phyloP scores from a whole-genome alignment of 2,329 filamentous ascomycete genomes.

The Xylaria sp. region DNA sequence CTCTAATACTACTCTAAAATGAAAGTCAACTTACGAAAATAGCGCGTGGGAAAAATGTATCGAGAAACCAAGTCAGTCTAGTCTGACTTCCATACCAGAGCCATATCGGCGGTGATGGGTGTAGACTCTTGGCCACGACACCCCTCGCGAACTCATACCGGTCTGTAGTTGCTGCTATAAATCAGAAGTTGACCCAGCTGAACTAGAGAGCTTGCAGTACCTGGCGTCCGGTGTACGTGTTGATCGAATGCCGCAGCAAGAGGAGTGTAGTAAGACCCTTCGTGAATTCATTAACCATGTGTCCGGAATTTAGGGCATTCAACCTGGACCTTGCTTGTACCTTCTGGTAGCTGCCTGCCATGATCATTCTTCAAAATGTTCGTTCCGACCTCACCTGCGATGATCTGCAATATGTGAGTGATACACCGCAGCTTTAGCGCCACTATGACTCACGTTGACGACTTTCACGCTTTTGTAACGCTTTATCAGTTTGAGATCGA shows the following conservation, averaged over 20 bases:
- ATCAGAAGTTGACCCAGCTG: background rate
- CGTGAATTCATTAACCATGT: too few species aligned
- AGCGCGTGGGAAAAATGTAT: too few species aligned
- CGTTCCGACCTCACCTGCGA: conserved; percentile 46
- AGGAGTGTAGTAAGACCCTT: conserved; percentile 38
- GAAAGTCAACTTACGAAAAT: too few species aligned
- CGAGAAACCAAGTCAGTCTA: conserved; percentile 12
- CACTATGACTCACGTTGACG: conserved; percentile 30
- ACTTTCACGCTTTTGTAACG: conserved; percentile 37
- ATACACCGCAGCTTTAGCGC: background rate
- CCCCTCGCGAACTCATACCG: conserved; percentile 39
- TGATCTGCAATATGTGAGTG: conserved; percentile 34
- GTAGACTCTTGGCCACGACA: conserved; percentile 40
- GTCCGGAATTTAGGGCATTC: background rate
- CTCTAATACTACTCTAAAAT: too few species aligned
- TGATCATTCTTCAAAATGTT: conserved; percentile 46
- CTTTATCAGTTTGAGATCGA: background rate
- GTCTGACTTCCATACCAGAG: conserved; percentile 42
- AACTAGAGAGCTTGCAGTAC: conserved; percentile 23
- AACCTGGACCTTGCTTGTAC: background rate
- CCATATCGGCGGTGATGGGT: conserved; percentile 38
- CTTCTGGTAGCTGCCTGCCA: conserved; percentile 40
- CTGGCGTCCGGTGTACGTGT: conserved; percentile 41
- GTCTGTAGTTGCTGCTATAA: conserved; percentile 27
- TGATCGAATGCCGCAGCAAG: conserved; percentile 38